phyloP scores from a whole-genome alignment of 495 filamentous ascomycete genomes.

The Penicillium tannophilum region DNA sequence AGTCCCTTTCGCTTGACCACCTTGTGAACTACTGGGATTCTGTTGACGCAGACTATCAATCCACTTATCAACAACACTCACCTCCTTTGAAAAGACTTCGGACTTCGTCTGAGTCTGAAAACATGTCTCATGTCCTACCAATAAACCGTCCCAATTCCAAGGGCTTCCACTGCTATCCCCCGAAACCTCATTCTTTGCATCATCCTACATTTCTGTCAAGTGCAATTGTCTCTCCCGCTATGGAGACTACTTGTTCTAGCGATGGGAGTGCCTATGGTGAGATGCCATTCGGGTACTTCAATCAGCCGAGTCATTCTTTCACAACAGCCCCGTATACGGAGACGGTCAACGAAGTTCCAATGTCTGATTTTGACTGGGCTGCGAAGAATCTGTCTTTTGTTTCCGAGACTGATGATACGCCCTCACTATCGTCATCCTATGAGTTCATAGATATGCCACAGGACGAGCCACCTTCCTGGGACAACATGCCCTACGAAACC shows the following conservation, averaged over 20 bases:
- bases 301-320: background rate
- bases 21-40: background rate
- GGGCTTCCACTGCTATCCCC: background rate
- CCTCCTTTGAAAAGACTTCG: background rate
- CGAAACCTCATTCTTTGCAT: background rate
- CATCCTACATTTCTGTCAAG: background rate
- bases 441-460: background rate
- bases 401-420: conserved; percentile 1
- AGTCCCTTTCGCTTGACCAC: background rate
- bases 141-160: background rate
- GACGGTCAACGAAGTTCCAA: background rate
- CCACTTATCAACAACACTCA: background rate
- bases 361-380: background rate
- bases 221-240: background rate
- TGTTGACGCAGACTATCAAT: background rate
- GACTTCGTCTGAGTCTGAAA: background rate
- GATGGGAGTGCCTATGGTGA: conserved; percentile 5
- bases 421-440: conserved; percentile 17
- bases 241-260: conserved; percentile 10
- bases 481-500: background rate
- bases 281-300: background rate
- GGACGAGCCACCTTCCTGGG: background rate
- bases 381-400: conserved; percentile 9
- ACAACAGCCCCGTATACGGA: background rate
- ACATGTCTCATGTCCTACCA: background rate